Percentiles rank a stretch among this genome's conserved stretches.
phyloP scores from a whole-genome alignment of 306 rosid species.

The Geum urbanum region DNA sequence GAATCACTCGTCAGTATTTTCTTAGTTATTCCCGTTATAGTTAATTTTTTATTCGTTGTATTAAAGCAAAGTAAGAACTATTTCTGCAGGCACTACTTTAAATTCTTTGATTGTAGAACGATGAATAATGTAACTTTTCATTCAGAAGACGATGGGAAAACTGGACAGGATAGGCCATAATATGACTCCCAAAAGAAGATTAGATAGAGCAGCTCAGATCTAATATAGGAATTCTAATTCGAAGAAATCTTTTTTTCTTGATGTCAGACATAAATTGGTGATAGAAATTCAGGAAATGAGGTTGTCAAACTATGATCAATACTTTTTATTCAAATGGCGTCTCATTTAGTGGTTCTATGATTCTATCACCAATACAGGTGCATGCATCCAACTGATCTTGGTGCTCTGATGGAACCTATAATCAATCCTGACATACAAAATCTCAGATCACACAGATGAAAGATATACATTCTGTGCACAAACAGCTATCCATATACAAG shows the following conservation, averaged over 20 bases:
- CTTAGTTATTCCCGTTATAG: too few species aligned
- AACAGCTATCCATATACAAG: neutral
- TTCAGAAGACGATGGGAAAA: neutral
- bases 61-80: neutral
- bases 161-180: neutral
- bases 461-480: neutral
- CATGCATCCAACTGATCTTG: neutral
- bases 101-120: neutral
- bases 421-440: neutral
- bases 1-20: neutral
- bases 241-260: neutral
- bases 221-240: neutral
- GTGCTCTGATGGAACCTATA: neutral
- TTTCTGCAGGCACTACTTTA: neutral
- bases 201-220: neutral
- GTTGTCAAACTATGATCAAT: neutral
- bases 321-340: neutral
- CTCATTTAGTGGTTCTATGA: neutral
- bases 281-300: neutral
- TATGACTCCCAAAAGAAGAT: neutral
- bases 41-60: neutral
- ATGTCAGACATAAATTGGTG: neutral
- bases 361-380: neutral
- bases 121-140: neutral
- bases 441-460: neutral